Conservation (phyloP, 1,284 basidiomycete species). For the Sanghuangporus weigelae region DNA sequence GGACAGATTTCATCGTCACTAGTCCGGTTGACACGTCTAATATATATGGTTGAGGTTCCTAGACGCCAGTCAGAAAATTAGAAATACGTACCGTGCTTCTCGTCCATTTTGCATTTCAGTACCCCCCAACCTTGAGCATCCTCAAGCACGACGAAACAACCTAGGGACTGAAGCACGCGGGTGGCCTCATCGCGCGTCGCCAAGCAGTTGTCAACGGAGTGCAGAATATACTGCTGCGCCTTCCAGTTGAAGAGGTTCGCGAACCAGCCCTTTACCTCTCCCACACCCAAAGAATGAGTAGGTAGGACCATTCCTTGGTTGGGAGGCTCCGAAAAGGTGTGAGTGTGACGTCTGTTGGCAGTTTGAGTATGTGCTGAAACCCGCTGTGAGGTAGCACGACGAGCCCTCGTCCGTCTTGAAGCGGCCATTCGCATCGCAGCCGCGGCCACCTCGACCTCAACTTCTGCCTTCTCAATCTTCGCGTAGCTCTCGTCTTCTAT, state of each 20-base stretch:
- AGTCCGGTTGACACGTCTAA: conserved; percentile 35
- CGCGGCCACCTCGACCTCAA: conserved; percentile 5
- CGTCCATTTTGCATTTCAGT: conserved; percentile 44
- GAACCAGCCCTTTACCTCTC: conserved; percentile 80
- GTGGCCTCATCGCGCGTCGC: conserved; percentile 62
- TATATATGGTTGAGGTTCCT: conserved; percentile 20
- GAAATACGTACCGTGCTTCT: conserved; percentile 31
- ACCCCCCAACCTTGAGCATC: conserved; percentile 19
- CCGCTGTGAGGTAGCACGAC: neutral
- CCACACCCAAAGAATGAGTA: conserved; percentile 49
- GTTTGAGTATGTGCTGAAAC: neutral
- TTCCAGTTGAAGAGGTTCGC: conserved; percentile 77
- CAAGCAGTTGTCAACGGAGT: conserved; percentile 57
- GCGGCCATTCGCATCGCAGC: neutral
- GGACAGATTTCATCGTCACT: conserved; percentile 49
- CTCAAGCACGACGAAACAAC: conserved; percentile 42
- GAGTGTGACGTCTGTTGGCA: neutral
- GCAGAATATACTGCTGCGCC: conserved; percentile 59
- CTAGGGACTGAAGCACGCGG: conserved; percentile 62
- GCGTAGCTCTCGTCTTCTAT: conserved; percentile 14
- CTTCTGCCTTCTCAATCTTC: conserved; percentile 18
- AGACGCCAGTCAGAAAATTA: neutral
- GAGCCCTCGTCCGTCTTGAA: neutral
- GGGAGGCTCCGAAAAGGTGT: conserved; percentile 16
- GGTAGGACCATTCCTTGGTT: conserved; percentile 15